Conservation (phyloP, 2,329 filamentous ascomycete genomes). For the Rhynchosporium graminicola region DNA sequence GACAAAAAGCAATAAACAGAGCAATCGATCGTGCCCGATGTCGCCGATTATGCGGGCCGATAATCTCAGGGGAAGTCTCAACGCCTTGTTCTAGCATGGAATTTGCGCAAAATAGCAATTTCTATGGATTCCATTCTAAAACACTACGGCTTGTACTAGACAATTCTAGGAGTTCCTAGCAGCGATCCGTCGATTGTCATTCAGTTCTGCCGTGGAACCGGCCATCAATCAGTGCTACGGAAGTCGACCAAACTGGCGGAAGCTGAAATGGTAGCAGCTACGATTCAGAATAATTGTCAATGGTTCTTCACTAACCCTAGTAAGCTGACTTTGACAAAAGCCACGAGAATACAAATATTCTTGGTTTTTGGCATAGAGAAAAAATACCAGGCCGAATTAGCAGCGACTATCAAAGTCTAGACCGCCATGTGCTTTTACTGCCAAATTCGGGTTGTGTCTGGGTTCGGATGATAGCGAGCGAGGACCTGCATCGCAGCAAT, state of each 20-base stretch:
- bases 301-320: background rate
- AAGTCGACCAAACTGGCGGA: background rate
- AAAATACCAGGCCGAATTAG: background rate
- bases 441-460: background rate
- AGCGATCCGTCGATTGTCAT: background rate
- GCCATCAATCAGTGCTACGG: background rate
- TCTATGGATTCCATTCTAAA: background rate
- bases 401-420: background rate
- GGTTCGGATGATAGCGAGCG: constrained; percentile 6
- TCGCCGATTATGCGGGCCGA: background rate
- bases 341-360: background rate
- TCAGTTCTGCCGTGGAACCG: constrained; percentile 3
- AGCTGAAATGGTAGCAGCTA: constrained; percentile 4
- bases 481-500: background rate
- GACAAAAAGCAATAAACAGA: background rate
- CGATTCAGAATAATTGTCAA: background rate
- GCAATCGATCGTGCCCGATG: background rate
- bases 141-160: background rate
- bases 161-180: background rate
- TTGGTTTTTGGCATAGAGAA: background rate
- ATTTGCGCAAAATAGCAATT: background rate
- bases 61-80: background rate
- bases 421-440: background rate
- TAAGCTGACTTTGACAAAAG: background rate
- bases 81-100: background rate